Conservation (phyloP, 225 moss, liverwort and hornwort genomes). For the Climacium dendroides region DNA sequence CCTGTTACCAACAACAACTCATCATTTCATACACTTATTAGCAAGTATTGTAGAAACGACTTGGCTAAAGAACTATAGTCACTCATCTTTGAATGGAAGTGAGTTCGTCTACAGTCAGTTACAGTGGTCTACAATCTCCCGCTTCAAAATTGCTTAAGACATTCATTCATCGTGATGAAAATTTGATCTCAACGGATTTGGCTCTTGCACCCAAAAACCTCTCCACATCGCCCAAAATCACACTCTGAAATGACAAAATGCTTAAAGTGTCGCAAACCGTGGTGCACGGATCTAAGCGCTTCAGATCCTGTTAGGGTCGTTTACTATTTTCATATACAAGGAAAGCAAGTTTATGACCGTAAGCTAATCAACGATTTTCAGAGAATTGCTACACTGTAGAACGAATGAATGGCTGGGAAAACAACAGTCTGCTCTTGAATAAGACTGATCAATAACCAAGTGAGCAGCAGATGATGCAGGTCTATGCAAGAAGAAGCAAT, state of each 20-base stretch:
- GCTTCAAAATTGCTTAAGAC: neutral
- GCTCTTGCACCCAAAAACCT: neutral
- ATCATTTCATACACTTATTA: neutral
- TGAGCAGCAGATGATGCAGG: neutral
- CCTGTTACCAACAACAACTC: neutral
- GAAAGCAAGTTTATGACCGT: neutral
- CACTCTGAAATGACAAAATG: neutral
- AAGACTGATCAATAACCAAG: neutral
- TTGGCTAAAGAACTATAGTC: neutral
- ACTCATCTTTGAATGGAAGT: neutral
- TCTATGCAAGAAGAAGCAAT: neutral
- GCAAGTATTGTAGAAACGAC: neutral
- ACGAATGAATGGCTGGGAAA: neutral
- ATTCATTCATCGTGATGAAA: neutral
- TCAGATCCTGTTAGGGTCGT: neutral
- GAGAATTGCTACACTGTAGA: neutral
- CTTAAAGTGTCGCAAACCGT: neutral
- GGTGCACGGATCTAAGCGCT: neutral
- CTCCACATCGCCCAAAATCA: neutral
- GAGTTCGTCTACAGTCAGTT: neutral
- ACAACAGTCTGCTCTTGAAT: neutral
- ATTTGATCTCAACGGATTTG: neutral
- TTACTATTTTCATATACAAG: neutral
- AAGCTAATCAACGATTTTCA: neutral
- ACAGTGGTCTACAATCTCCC: neutral